Evolutionary conservation across 2,329 filamentous ascomycete species (phyloP).

Genomic region (Canariomyces notabilis): DNA sequence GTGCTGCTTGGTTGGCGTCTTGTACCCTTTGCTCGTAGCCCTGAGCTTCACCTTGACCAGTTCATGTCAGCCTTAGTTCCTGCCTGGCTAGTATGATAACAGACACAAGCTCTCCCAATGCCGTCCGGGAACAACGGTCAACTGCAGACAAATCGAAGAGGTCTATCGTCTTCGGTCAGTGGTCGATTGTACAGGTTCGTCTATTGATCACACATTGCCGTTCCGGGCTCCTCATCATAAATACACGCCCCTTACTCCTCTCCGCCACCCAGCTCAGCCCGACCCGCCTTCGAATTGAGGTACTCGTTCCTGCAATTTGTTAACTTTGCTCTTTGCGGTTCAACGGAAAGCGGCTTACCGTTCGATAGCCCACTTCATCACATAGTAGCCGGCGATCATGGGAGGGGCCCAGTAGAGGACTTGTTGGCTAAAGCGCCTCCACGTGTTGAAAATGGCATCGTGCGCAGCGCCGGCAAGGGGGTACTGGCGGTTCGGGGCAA

Average conservation of each 20-base stretch:
- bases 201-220: conserved; percentile 20
- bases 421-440: conserved; percentile 79
- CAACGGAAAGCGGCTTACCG: conserved; percentile 55
- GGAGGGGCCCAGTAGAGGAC: conserved; percentile 85
- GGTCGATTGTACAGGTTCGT: conserved; percentile 25
- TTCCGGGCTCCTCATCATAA: not conserved
- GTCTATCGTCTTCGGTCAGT: conserved; percentile 15
- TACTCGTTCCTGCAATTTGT: conserved; percentile 63
- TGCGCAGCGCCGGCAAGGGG: conserved; percentile 72
- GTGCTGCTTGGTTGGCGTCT: too few species aligned
- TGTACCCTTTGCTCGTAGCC: too few species aligned
- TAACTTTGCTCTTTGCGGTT: conserved; percentile 11
- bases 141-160: not conserved
- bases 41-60: too few species aligned
- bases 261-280: conserved; percentile 45
- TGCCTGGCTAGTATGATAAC: too few species aligned
- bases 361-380: conserved; percentile 87
- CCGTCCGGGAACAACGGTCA: too few species aligned
- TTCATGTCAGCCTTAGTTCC: too few species aligned
- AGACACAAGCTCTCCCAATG: not conserved
- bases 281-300: conserved; percentile 73
- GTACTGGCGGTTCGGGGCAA: conserved; percentile 85
- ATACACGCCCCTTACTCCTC: conserved; percentile 36
- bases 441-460: conserved; percentile 92
- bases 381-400: conserved; percentile 70